A percentile compares a stretch with the other conserved stretches of the same genome.
These are phyloP conservation scores for Roridomyces roridus DNA, from an alignment of 768 basidiomycete species.

Conservation along the genomic window DNA sequence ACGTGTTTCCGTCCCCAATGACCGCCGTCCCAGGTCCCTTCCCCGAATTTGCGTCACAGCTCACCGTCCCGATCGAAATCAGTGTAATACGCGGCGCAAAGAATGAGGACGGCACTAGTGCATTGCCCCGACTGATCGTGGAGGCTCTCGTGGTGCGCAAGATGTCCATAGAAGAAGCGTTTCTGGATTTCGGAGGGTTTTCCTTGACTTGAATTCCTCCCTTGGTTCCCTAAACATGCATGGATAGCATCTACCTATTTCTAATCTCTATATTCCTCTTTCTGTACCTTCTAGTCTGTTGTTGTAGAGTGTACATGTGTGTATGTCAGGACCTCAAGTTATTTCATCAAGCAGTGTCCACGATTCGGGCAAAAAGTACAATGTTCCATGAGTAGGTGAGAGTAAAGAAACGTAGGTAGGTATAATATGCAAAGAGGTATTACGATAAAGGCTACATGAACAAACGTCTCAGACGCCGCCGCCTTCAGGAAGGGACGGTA, in stretches of 20 bases:
- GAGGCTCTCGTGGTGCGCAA: slow-evolving; percentile 84
- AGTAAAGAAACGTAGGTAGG: slow-evolving; percentile 14
- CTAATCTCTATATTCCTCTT: too few relatives aligned
- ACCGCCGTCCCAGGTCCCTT: slow-evolving; percentile 33
- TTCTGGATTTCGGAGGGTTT: slow-evolving; percentile 77
- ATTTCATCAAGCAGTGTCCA: too few relatives aligned
- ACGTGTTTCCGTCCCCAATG: slow-evolving; percentile 43
- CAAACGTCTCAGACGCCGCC: neutral
- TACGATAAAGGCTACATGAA: neutral
- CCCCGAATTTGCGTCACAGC: slow-evolving; percentile 24
- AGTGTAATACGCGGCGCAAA: neutral
- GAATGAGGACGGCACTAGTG: neutral
- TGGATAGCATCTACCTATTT: too few relatives aligned
- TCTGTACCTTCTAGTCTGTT: too few relatives aligned
- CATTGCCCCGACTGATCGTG: slow-evolving; percentile 61
- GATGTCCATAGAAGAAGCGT: slow-evolving; percentile 76
- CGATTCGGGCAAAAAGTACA: slow-evolving; percentile 18
- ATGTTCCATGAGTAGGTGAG: slow-evolving; percentile 17
- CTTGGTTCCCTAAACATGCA: too few relatives aligned
- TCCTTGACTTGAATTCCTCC: slow-evolving; percentile 36
- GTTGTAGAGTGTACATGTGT: too few relatives aligned
- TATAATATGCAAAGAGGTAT: slow-evolving; percentile 7
- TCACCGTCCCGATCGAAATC: slow-evolving; percentile 17
- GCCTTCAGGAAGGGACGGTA: slow-evolving; percentile 12
- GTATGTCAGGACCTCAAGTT: too few relatives aligned